Evolutionary conservation across 2,329 filamentous ascomycete species (phyloP).

Genomic region (Monosporascus sp.): DNA sequence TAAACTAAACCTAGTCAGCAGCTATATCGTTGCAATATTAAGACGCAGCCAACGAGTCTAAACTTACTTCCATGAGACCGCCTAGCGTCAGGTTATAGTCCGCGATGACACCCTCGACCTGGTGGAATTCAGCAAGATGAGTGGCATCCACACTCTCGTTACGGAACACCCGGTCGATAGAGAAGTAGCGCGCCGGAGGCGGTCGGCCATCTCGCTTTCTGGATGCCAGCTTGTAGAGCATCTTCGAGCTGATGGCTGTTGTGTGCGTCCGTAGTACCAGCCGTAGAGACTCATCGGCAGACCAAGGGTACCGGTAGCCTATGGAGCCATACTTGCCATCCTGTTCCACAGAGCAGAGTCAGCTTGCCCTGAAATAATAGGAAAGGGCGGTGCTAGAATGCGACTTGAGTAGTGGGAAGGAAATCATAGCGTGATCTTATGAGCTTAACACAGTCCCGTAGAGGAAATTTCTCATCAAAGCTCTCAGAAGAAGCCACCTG

Average conservation of each 20-base stretch:
- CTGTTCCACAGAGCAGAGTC: slow-evolving; percentile 9
- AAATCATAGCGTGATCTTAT: no score
- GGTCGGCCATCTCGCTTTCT: slow-evolving; percentile 65
- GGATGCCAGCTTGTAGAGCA: slow-evolving; percentile 83
- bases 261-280: slow-evolving; percentile 95
- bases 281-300: slow-evolving; percentile 75
- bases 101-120: slow-evolving; percentile 96
- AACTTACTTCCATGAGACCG: slow-evolving; percentile 64
- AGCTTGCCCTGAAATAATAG: no score
- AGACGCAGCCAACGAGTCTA: neutral
- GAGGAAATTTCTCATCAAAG: neutral
- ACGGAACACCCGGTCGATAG: slow-evolving; percentile 92
- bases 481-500: neutral
- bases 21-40: neutral
- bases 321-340: slow-evolving; percentile 90
- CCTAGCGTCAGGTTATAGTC: slow-evolving; percentile 91
- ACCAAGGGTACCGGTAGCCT: slow-evolving; percentile 94
- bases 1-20: slow-evolving; percentile 44
- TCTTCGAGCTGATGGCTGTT: slow-evolving; percentile 83
- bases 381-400: no score
- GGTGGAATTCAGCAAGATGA: slow-evolving; percentile 96
- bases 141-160: slow-evolving; percentile 98
- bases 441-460: no score
- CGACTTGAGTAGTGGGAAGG: no score
- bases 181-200: slow-evolving; percentile 85